A percentile compares a stretch with the other conserved stretches of the same genome.
phyloP scores from a whole-genome alignment of 163 green algal species.

The Volvox carteri region DNA sequence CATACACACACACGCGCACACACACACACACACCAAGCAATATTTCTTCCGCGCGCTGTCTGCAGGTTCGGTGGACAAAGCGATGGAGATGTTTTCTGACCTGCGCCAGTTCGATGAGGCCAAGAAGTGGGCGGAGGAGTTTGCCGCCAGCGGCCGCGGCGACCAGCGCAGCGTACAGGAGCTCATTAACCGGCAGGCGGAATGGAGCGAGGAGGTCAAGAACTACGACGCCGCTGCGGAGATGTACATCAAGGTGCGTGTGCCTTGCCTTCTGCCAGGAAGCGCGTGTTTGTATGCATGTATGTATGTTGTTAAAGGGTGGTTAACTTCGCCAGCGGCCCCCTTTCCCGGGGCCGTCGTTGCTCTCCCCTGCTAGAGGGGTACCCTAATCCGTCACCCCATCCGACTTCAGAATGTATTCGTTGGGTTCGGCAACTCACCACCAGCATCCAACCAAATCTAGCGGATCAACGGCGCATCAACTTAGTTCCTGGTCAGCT shows the following conservation, averaged over 20 bases:
- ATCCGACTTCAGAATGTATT: too few relatives aligned
- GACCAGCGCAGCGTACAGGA: conserved; percentile 70
- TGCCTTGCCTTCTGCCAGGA: neutral
- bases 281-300: too few relatives aligned
- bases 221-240: conserved; percentile 84
- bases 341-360: too few relatives aligned
- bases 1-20: neutral
- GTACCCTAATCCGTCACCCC: too few relatives aligned
- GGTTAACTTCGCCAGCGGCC: too few relatives aligned
- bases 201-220: conserved; percentile 88
- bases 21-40: neutral
- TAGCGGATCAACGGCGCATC: too few relatives aligned
- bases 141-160: conserved; percentile 62
- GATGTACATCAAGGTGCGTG: conserved; percentile 85
- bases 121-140: conserved; percentile 82
- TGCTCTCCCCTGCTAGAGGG: too few relatives aligned
- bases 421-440: neutral
- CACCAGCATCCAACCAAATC: too few relatives aligned
- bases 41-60: neutral
- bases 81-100: conserved; percentile 89
- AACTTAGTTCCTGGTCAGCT: too few relatives aligned
- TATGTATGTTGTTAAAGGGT: too few relatives aligned
- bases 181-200: conserved; percentile 82
- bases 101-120: conserved; percentile 88
- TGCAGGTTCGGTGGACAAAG: conserved; percentile 67